These are phyloP conservation scores for Brachypodium distachyon DNA, from an alignment of 202 grass and related monocot species.

Conservation along the genomic window DNA sequence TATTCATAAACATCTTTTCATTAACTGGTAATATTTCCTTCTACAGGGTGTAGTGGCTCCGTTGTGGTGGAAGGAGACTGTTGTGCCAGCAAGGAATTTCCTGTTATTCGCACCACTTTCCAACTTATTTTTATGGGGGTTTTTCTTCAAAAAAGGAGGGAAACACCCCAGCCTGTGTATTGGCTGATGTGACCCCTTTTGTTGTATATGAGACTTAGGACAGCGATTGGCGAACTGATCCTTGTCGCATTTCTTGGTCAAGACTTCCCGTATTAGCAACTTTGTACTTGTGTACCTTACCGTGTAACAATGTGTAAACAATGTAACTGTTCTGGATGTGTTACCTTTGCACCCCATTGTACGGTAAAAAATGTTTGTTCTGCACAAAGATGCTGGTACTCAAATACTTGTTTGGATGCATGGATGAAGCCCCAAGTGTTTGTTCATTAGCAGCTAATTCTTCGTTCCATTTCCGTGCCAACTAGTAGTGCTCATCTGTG, in stretches of 20 bases:
- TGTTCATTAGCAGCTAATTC: too few relatives aligned
- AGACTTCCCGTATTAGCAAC: background rate
- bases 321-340: background rate
- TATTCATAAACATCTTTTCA: background rate
- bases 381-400: too few relatives aligned
- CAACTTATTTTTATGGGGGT: background rate
- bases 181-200: background rate
- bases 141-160: too few relatives aligned
- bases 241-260: background rate
- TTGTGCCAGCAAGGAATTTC: background rate
- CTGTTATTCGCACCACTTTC: background rate
- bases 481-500: too few relatives aligned
- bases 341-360: background rate
- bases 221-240: background rate
- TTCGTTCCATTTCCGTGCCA: too few relatives aligned
- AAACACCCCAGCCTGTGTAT: too few relatives aligned
- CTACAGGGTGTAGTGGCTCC: constrained; percentile 1
- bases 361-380: background rate
- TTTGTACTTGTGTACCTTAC: background rate
- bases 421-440: too few relatives aligned
- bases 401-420: too few relatives aligned
- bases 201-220: constrained; percentile 6
- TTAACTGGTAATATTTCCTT: background rate
- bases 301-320: background rate
- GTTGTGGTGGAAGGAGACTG: background rate